Evolutionary conservation across 805 yeast species (phyloP), one percentile per base, ranked within the genome.

Genomic region (Schwanniomyces polymorphus): DNA sequence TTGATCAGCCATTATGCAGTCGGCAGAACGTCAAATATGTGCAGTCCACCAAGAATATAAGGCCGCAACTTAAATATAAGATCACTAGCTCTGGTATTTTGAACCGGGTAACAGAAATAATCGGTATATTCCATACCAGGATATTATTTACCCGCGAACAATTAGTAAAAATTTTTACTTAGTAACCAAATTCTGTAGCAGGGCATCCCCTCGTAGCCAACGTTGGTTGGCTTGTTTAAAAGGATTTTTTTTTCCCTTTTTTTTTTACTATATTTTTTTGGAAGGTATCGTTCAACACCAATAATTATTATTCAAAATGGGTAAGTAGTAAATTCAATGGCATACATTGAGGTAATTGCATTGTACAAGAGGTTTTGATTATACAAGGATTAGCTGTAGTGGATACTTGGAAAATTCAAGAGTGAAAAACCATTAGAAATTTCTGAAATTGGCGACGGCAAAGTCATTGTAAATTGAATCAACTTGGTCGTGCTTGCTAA

Each of bases 301-400:
- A 55, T 58, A 54, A 48, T 39, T 48, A 41, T 56, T 54, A 58
- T 60, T 55, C 66, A 65, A 63, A 54, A 67, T 67, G 72, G 72
- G 72, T 67, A 67, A 59, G 72, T 67, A 50, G 18, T 34, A 9
- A 6, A 31, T 16, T 7, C 35, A 31, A 31, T 31, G 18, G 18
- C 35, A 31, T 7, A 7, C 17, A 31, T 2, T 14, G 21, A 31
- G 11, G 35, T 31, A 31, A 31, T 31, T 31, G 21, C 21, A 16
- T 3, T 14, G 14, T 16, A 16, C 35, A 14, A 8, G 7, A 10
- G 21, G 7, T 7, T 31, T 2, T 14, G 14, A 12, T 9, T 18
- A 31, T 11, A 14, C 10, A 17, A 31, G 14, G 12, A 31, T 14
- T 7, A 14, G 21, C 21, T 8, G 7, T 16, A 14, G 10, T 4